Evolutionary conservation across 1,284 basidiomycete genomes (phyloP), one percentile per base, ranked within the genome.

Genomic region (Ustilago esculenta): DNA sequence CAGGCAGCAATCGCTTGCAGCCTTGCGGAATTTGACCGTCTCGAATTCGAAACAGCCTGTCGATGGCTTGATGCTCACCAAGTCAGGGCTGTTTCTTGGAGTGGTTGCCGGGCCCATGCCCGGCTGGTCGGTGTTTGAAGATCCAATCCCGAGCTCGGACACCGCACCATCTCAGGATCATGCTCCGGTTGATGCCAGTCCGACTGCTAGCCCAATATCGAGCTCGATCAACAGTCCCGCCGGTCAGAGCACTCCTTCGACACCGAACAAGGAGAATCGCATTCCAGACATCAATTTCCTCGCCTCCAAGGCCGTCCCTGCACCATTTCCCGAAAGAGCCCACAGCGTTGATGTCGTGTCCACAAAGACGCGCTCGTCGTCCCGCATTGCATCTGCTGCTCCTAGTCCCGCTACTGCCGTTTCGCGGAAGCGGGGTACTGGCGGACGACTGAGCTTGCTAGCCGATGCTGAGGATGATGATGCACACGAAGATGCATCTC

Each of bases 231-330:
- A 24, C 4, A 46, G 44, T 21, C 41, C 40, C 7, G 37, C 30
- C 32, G 23, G 34, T n/a, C 36, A 21, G 1, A 29, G 8, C 9
- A 33, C 18, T 30, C 51, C 54, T 2, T 69, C 66, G 11, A 63
- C 59, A 12, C 59, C 66, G 7, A 69, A 69, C 51, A 69, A 69
- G 33, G 66, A 69, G 36, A 69, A 69, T 17, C 48, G 53, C 14
- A 32, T 52, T 14, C 65, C 65, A 5, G 65, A 61, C 20, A 40
- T 46, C 21, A 24, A 5, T 18, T 48, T 61, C 20, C 36, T 68
- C 23, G 58, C 53, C 2, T 37, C 45, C 27, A 68, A 53, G n/a
- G 41, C 44, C 6, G 58, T 57, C 1, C 57, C 65, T n/a, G 17
- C 49, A 3, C 45, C 53, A 4, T 48, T 68, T 8, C 65, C 65